These are phyloP conservation scores for Raffaelea deltoideospora DNA, from an alignment of 2,329 filamentous ascomycete species.

Conservation along the genomic window DNA sequence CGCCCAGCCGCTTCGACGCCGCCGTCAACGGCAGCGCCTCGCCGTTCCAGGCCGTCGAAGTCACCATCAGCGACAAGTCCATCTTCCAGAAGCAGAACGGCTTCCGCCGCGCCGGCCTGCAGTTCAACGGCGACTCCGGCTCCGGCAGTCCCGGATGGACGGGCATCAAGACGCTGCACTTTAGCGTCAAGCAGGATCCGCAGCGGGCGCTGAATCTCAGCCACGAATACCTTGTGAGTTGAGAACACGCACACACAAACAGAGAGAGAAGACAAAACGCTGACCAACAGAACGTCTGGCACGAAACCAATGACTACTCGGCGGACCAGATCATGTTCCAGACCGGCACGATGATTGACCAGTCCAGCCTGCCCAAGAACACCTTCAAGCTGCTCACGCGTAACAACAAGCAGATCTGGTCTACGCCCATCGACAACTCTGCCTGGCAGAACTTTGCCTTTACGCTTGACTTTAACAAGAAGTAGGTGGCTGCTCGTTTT, in stretches of 20 bases:
- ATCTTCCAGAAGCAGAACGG: slow-evolving; percentile 29
- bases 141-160: slow-evolving; percentile 18
- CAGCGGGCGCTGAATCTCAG: slow-evolving; percentile 18
- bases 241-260: too few relatives aligned
- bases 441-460: slow-evolving; percentile 48
- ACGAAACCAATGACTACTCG: slow-evolving; percentile 21
- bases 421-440: slow-evolving; percentile 23
- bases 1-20: slow-evolving; percentile 22
- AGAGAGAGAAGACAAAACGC: too few relatives aligned
- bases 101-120: slow-evolving; percentile 29
- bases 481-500: slow-evolving; percentile 27
- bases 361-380: slow-evolving; percentile 18
- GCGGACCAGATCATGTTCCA: slow-evolving; percentile 24
- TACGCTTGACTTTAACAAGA: slow-evolving; percentile 36
- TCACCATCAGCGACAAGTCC: slow-evolving; percentile 26
- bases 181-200: slow-evolving; percentile 18
- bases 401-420: slow-evolving; percentile 23
- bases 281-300: slow-evolving; percentile 17
- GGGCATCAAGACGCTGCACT: slow-evolving; percentile 21
- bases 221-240: slow-evolving; percentile 19
- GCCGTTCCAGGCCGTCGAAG: slow-evolving; percentile 22
- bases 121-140: slow-evolving; percentile 26
- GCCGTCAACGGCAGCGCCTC: slow-evolving; percentile 7
- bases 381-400: slow-evolving; percentile 27
- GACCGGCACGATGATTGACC: slow-evolving; percentile 19